Percentiles rank a stretch among this genome's conserved stretches.
Conservation (phyloP, 2,329 filamentous ascomycete genomes). For the Claviceps spartinae region DNA sequence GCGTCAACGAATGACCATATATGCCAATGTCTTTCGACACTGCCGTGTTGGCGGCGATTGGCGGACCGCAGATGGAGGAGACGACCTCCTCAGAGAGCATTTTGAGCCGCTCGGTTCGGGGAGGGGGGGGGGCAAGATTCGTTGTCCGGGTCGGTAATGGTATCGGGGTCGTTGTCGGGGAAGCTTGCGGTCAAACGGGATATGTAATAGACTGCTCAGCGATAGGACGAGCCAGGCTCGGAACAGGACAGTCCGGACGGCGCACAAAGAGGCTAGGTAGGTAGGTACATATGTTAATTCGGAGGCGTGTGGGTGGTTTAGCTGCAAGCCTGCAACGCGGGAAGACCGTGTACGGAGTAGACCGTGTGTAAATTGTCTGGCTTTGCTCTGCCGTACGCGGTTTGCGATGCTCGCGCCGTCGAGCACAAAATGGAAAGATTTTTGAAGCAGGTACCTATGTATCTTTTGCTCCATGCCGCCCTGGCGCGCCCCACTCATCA, state of each 20-base stretch:
- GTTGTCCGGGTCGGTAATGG: no score
- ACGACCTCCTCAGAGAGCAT: constrained; percentile 51
- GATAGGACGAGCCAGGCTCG: not conserved
- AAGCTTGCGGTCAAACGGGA: not conserved
- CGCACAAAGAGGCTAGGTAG: not conserved
- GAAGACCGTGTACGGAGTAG: not conserved
- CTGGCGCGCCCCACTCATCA: not conserved
- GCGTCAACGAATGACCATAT: constrained; percentile 71
- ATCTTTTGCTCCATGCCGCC: not conserved
- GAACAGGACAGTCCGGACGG: not conserved
- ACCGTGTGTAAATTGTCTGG: not conserved
- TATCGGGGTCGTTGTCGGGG: not conserved
- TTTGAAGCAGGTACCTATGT: no score
- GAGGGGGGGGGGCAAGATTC: not conserved
- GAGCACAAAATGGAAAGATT: not conserved
- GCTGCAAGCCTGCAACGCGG: not conserved
- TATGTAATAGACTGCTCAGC: not conserved
- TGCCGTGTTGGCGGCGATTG: constrained; percentile 46
- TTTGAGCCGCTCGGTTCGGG: not conserved
- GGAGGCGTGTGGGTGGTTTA: not conserved
- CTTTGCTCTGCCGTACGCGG: not conserved
- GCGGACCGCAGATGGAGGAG: constrained; percentile 43
- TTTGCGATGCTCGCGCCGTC: not conserved
- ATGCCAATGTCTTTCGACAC: constrained; percentile 72
- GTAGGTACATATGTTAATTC: not conserved